These are phyloP conservation scores for Penicillium glabrum DNA, from an alignment of 2,329 filamentous ascomycete species.

Conservation along the genomic window DNA sequence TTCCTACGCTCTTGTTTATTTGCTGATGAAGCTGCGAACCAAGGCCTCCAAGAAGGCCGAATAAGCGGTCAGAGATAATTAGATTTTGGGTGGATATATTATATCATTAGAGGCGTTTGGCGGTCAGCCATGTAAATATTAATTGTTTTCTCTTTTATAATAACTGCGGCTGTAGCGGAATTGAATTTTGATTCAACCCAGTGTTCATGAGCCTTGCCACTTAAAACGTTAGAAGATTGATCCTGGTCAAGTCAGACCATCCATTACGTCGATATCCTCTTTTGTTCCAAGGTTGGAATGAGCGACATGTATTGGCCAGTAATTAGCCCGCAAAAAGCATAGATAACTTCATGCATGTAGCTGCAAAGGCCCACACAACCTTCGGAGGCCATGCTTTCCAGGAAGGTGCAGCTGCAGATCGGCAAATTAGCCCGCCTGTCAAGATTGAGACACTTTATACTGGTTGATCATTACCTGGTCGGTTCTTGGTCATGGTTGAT, in stretches of 20 bases:
- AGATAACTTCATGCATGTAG: neutral
- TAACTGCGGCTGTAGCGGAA: neutral
- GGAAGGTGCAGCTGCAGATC: neutral
- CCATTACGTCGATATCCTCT: neutral
- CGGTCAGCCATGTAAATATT: neutral
- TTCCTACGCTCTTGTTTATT: constrained; percentile 50
- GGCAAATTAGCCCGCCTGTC: neutral
- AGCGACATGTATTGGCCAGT: neutral
- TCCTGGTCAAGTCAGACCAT: neutral
- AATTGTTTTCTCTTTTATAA: neutral
- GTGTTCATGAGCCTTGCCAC: neutral
- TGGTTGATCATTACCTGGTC: neutral
- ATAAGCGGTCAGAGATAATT: neutral
- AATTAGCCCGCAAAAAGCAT: neutral
- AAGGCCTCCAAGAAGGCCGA: constrained; percentile 25
- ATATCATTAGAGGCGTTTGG: neutral
- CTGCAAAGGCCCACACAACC: neutral
- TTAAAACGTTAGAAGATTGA: neutral
- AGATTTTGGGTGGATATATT: neutral
- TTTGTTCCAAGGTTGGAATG: neutral
- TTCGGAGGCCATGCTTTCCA: neutral
- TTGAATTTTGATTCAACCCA: neutral
- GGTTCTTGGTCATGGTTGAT: neutral
- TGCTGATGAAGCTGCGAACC: constrained; percentile 26
- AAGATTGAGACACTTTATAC: neutral